Evolutionary conservation across 2,329 filamentous ascomycete genomes (phyloP), one percentile per base, ranked within the genome.

Genomic region (Paradendryphiella salina): DNA sequence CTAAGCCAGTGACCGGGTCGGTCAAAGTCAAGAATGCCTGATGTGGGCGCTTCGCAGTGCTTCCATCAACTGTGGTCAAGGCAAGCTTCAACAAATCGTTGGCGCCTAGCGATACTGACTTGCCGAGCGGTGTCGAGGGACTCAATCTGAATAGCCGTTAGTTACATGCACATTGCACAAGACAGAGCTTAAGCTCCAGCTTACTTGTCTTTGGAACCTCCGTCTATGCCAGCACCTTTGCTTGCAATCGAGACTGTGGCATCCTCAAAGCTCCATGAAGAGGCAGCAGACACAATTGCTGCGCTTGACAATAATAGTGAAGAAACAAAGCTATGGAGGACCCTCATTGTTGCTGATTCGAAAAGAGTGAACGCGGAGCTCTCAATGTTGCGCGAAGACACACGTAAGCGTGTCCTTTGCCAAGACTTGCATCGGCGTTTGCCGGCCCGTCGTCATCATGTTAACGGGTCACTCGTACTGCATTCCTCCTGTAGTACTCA

Each of bases 1-100:
- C 92, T 38, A 99, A 79, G 29, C 89, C 90, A 9, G 85, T 86
- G 10, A 80, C 77, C 9, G 81, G 77, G 63, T 97, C 91, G 64
- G 84, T 86, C 50, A 99, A 76, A 13, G 94, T 81, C 46, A 99
- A 80, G 78, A 96, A 96, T 5, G 91, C 91, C 76, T 99, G 94
- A 75, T 99, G 94, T 63, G 94, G 90, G 60, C 89, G 85, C 80
- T 91, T 93, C 38, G 84, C 82, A 63, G 85, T 86, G 75, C 85
- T 85, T 69, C 83, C 86, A 67, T 96, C 90, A 71, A 88, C 87
- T 7, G 90, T 82, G 28, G 90, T 96, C 65, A 99, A 77, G 60
- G 85, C 76, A 60, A 99, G 77, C 78, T 94, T 96, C 68, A 97
- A 79, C 34, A 85, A 85, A 69, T 95, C 91, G 46, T 82, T 73